Evolutionary conservation across 2,329 filamentous ascomycete species (phyloP).

Genomic region (Pseudogymnoascus sp.): DNA sequence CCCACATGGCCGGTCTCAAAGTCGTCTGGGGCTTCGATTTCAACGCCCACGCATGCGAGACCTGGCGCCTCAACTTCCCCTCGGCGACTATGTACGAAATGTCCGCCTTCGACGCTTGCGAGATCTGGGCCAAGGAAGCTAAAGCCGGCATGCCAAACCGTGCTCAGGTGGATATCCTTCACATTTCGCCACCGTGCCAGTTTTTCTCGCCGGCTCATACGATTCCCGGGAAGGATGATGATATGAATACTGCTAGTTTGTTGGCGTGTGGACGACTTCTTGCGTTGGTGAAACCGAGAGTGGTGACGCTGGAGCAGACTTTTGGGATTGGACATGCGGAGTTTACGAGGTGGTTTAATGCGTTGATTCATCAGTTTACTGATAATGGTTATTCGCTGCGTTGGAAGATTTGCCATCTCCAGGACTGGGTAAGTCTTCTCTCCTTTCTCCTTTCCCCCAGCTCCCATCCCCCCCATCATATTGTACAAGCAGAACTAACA

Average conservation of each 20-base stretch:
- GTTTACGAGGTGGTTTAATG: slow-evolving; percentile 49
- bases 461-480: no score
- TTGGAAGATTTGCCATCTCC: slow-evolving; percentile 54
- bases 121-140: slow-evolving; percentile 2
- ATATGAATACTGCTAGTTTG: slow-evolving; percentile 56
- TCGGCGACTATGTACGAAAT: slow-evolving; percentile 40
- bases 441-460: not conserved
- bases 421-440: slow-evolving; percentile 34
- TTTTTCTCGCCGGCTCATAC: slow-evolving; percentile 69
- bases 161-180: slow-evolving; percentile 52
- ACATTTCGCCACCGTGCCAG: slow-evolving; percentile 73
- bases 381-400: slow-evolving; percentile 59
- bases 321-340: slow-evolving; percentile 53
- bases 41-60: slow-evolving; percentile 46
- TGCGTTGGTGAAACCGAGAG: slow-evolving; percentile 50
- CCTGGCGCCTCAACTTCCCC: slow-evolving; percentile 54
- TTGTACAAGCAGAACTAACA: no score
- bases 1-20: slow-evolving; percentile 48
- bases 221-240: slow-evolving; percentile 48
- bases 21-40: slow-evolving; percentile 60
- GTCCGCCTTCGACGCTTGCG: slow-evolving; percentile 44
- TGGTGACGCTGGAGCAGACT: slow-evolving; percentile 75
- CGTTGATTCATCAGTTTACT: slow-evolving; percentile 58
- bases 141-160: not conserved
- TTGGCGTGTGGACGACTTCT: slow-evolving; percentile 51